Percentiles rank a stretch among this genome's conserved stretches.
Evolutionary conservation across 371 early-diverging fungal species (phyloP).

Genomic region (Mortierella sp.): DNA sequence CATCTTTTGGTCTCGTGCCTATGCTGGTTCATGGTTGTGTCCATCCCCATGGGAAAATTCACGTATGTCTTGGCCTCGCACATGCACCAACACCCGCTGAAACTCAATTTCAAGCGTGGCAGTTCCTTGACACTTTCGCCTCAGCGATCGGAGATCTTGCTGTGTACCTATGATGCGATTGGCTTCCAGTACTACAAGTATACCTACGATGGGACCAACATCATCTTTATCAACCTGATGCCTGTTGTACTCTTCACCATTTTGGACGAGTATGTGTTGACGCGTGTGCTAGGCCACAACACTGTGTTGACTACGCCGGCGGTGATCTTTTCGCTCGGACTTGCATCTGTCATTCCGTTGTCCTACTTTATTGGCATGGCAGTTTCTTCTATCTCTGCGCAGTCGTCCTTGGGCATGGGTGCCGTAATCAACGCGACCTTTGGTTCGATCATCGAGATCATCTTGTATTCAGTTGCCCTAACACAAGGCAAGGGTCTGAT

Average conservation of each 20-base stretch:
- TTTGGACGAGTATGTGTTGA: conserved; percentile 82
- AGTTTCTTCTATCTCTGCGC: conserved; percentile 94
- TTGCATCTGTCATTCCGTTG: conserved; percentile 91
- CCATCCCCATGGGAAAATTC: conserved; percentile 95
- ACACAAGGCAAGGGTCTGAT: conserved; percentile 87
- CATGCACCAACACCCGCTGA: conserved; percentile 81
- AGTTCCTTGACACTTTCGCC: conserved; percentile 57
- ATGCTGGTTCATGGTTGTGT: conserved; percentile 88
- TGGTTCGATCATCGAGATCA: conserved; percentile 95
- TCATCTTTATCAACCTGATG: conserved; percentile 93
- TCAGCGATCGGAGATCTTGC: conserved; percentile 66
- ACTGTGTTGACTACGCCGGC: conserved; percentile 66
- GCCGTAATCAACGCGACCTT: conserved; percentile 98
- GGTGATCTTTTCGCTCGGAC: conserved; percentile 82
- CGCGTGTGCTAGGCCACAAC: conserved; percentile 58
- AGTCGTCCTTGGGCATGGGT: conserved; percentile 90
- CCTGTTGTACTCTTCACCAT: conserved; percentile 84
- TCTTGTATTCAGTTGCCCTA: conserved; percentile 90
- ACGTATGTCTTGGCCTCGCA: conserved; percentile 80
- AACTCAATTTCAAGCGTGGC: conserved; percentile 76
- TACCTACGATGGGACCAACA: conserved; percentile 96
- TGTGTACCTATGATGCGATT: conserved; percentile 84
- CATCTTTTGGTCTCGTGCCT: conserved; percentile 77
- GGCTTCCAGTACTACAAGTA: conserved; percentile 92
- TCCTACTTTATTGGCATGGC: conserved; percentile 98